Evolutionary conservation across 345 rosid species (phyloP).

Genomic region (Noccaea caerulescens): DNA sequence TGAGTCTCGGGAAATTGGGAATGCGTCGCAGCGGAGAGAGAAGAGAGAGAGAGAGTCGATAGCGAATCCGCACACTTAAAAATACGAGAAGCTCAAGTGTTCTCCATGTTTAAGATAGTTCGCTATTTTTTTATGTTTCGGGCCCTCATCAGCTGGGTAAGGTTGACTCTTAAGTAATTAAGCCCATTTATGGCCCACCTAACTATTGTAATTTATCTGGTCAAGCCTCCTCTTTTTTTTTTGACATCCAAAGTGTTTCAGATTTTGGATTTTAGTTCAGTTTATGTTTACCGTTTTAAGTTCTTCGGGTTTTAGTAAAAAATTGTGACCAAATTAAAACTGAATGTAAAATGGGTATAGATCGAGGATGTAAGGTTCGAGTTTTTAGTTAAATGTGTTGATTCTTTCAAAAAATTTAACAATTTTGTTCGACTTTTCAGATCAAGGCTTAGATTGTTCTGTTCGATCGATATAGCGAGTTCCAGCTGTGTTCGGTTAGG

Average conservation of each 20-base stretch:
- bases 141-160: not conserved
- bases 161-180: not conserved
- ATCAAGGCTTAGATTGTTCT: too few relatives aligned
- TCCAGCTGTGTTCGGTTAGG: not conserved
- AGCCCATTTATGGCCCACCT: not conserved
- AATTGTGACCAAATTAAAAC: not conserved
- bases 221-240: not conserved
- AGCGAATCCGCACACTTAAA: conserved; percentile 12
- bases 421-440: too few relatives aligned
- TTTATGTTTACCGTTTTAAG: not conserved
- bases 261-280: not conserved
- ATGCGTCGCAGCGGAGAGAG: conserved; percentile 19
- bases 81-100: conserved; percentile 25
- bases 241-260: too few relatives aligned
- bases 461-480: not conserved
- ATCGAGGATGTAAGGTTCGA: not conserved
- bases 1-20: conserved; percentile 8
- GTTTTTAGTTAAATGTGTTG: too few relatives aligned
- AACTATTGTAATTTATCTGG: not conserved
- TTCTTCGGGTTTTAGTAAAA: not conserved
- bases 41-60: not conserved
- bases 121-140: not conserved
- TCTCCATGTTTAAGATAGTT: not conserved
- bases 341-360: not conserved
- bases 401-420: too few relatives aligned